Conservation (phyloP, 495 filamentous ascomycete genomes). For the Aspergillus sclerotioniger region DNA sequence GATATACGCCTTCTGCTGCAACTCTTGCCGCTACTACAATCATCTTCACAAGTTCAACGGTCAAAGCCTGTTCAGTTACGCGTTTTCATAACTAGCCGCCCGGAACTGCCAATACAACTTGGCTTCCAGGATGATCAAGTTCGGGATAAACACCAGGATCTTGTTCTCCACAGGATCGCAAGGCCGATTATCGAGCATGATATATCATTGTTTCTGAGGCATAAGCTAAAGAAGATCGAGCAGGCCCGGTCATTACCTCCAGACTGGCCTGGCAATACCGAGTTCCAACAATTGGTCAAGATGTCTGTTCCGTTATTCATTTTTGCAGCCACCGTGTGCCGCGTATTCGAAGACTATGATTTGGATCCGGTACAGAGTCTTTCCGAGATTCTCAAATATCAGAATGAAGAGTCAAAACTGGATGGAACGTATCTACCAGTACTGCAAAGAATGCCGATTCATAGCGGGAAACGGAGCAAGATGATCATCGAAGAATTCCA, state of each 20-base stretch:
- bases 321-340: slow-evolving; percentile 29
- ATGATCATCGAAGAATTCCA: too few species aligned
- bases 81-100: slow-evolving; percentile 41
- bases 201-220: slow-evolving; percentile 22
- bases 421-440: slow-evolving; percentile 26
- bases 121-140: slow-evolving; percentile 25
- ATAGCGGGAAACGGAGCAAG: too few species aligned
- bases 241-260: slow-evolving; percentile 10
- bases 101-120: slow-evolving; percentile 39
- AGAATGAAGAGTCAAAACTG: slow-evolving; percentile 18
- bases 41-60: slow-evolving; percentile 8
- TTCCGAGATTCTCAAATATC: slow-evolving; percentile 14
- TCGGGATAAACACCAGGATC: slow-evolving; percentile 14
- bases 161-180: slow-evolving; percentile 25
- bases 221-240: slow-evolving; percentile 19
- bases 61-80: slow-evolving; percentile 15
- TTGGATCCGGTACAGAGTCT: slow-evolving; percentile 19
- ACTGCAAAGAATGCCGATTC: slow-evolving; percentile 10
- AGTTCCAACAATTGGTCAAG: slow-evolving; percentile 13
- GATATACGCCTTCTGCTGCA: slow-evolving; percentile 39
- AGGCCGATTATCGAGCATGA: slow-evolving; percentile 26
- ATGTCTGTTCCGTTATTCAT: slow-evolving; percentile 36
- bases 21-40: slow-evolving; percentile 21
- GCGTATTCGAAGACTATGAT: slow-evolving; percentile 21
- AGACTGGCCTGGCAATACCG: slow-evolving; percentile 42